phyloP scores from a whole-genome alignment of 768 basidiomycete species.

The Psilocybe cubensis region DNA sequence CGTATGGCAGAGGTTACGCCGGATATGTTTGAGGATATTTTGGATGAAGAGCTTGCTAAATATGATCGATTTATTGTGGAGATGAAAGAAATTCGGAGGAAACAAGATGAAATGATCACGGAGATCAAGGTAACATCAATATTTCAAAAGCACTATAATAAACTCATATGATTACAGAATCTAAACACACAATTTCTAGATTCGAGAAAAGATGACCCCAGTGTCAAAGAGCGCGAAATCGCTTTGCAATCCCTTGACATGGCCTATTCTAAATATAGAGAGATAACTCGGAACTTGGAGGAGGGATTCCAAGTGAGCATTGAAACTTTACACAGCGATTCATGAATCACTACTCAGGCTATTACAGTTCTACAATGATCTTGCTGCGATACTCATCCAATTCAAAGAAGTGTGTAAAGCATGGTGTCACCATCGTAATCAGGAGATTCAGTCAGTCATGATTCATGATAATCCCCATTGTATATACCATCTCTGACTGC shows the following conservation, averaged over 20 bases:
- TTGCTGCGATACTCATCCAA: constrained; percentile 69
- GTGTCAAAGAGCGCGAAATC: constrained; percentile 78
- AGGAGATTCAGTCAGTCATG: constrained; percentile 73
- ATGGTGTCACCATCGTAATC: constrained; percentile 73
- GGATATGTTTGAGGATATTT: constrained; percentile 86
- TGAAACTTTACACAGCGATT: constrained; percentile 10
- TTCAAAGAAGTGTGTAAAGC: constrained; percentile 77
- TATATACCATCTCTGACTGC: constrained; percentile 5
- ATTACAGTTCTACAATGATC: constrained; percentile 88
- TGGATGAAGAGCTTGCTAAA: constrained; percentile 79
- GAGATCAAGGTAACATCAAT: constrained; percentile 62
- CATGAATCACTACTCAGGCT: neutral
- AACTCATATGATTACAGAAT: constrained; percentile 36
- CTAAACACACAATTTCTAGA: constrained; percentile 74
- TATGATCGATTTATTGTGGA: constrained; percentile 77
- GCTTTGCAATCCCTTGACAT: constrained; percentile 83
- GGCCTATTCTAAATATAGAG: constrained; percentile 86
- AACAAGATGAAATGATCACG: constrained; percentile 68
- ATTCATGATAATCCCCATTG: constrained; percentile 3
- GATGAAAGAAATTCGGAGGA: constrained; percentile 52
- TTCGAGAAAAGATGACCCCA: constrained; percentile 77
- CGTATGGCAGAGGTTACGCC: constrained; percentile 73
- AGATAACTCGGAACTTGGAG: constrained; percentile 81
- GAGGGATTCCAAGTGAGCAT: constrained; percentile 79
- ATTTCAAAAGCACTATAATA: neutral